Conservation (phyloP, 345 rosid genomes). For the Citrus inodora region DNA sequence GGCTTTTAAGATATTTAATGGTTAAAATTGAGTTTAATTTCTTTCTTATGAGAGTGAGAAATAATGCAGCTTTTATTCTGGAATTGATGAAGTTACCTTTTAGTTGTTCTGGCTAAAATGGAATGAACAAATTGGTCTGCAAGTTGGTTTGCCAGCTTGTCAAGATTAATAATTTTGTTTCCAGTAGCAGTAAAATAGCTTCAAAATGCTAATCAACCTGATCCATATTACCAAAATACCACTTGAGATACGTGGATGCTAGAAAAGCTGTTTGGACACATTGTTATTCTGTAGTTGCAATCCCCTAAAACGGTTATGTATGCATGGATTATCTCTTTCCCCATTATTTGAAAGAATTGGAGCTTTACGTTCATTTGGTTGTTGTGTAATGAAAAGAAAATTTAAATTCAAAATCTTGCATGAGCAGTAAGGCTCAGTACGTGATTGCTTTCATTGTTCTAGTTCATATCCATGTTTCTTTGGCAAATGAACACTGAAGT, state of each 20-base stretch:
- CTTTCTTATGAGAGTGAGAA: neutral
- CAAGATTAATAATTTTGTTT: neutral
- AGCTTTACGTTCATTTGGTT: neutral
- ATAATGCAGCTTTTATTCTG: neutral
- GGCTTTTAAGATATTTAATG: neutral
- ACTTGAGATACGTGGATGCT: neutral
- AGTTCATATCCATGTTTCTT: neutral
- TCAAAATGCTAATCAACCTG: neutral
- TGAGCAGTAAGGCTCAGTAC: neutral
- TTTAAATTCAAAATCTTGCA: neutral
- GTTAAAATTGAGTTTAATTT: neutral
- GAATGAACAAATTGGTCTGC: neutral
- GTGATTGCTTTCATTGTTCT: neutral
- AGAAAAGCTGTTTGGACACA: neutral
- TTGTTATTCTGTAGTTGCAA: neutral
- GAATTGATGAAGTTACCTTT: neutral
- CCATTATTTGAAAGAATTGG: neutral
- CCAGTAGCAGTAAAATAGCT: neutral
- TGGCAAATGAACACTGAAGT: neutral
- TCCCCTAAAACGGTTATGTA: neutral
- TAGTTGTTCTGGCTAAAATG: neutral
- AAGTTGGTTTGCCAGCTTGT: neutral
- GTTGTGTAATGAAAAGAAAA: neutral
- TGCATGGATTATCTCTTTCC: neutral
- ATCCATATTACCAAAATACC: neutral